Evolutionary conservation across 768 basidiomycete genomes (phyloP), one percentile per base, ranked within the genome.

Genomic region (Boletus pseudo-olivaceus): DNA sequence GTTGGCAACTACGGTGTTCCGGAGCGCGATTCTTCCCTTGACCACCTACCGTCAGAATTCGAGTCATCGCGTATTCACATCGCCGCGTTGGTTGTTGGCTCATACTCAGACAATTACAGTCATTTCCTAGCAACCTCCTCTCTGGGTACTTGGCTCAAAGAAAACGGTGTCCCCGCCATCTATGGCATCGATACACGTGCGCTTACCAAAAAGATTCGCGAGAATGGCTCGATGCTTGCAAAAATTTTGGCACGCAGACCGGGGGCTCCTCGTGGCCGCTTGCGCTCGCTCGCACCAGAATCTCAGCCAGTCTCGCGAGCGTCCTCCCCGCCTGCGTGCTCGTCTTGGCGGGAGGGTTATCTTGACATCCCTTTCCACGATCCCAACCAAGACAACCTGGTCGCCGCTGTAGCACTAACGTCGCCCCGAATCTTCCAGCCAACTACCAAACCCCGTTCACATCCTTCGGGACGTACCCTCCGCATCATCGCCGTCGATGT

Each of bases 1-100:
- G 77, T 98, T 59, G 97, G 97, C 35, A 98, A 98, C 70, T 99
- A 99, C 68, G 97, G 97, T 66, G 94, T 98, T 23, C 97, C 97
- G 49, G 79, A 79, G 57, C 85, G 93, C 51, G 67, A 65, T 58
- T 55, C 58, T 35, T 58, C 76, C 33, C 64, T 82, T 38, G 81
- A 86, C 56, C 73, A 75, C 27, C 73, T 93, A 41, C 87, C 88
- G 2, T 70, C 71, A 38, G 85, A 90, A 56, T 98, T 98, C 72
- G 97, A 99, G 78, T 97, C 94, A 2, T 90, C 88, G 38, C 84
- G 91, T 59, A 96, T 99, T 56, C 97, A 99, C 71, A 76, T 98
- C 62, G 81, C 95, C 5, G 97, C 88, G 6, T 81, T 99, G 54
- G 82, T 98, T 47, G 86, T 98, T 26, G 92, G 92, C 53, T 89